Evolutionary conservation across 108 stramenopile genomes (phyloP), one percentile per base, ranked within the genome.

Genomic region (Seminavis robusta): DNA sequence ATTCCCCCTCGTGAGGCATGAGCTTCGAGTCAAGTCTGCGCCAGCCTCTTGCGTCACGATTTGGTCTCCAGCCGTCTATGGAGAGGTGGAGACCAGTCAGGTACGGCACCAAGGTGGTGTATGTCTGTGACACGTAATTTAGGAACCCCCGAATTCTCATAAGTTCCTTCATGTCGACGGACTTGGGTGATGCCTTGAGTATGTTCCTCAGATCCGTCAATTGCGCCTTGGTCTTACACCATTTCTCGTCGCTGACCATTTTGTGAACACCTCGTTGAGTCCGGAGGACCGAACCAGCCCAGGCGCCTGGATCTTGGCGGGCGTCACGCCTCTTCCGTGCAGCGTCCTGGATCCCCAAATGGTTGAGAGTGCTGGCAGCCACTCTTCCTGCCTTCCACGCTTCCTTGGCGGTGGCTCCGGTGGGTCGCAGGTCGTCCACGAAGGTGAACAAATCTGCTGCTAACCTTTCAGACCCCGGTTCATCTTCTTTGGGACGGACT

Each of bases 261-360:
- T 43, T 43, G 6, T 16, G 21, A 5, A 43, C 42, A 4, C 20
- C 6, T 16, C 15, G 20, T 11, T 6, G 6, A 15, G 59, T 43
- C 5, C 23, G 42, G 5, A 21, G 42, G 21, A 66, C 52, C 5
- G 59, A 32, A 21, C 70, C 77, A 21, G 74, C 81, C 77, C 81
- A 83, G 13, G 74, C 74, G 2, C 77, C 63, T 1, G 74, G 73
- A 0, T 30, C 30, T 32, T 70, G 50, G 8, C 52, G 23, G 20
- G 52, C 19, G 16, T 11, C 8, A 1, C 64, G 1, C 1, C 69
- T 33, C 38, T 81, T 81, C 10, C 73, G 29, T n/a, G 62, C 17
- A 2, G 76, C 81, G 34, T 82, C 76, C 46, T 82, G 81, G 4
- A 77, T 48, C 5, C 76, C 76, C n/a, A 82, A 33, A n/a, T 64